Base-by-base conservation (phyloP, 176 grass and related monocot species). In the Triticum turgidum region DNA sequence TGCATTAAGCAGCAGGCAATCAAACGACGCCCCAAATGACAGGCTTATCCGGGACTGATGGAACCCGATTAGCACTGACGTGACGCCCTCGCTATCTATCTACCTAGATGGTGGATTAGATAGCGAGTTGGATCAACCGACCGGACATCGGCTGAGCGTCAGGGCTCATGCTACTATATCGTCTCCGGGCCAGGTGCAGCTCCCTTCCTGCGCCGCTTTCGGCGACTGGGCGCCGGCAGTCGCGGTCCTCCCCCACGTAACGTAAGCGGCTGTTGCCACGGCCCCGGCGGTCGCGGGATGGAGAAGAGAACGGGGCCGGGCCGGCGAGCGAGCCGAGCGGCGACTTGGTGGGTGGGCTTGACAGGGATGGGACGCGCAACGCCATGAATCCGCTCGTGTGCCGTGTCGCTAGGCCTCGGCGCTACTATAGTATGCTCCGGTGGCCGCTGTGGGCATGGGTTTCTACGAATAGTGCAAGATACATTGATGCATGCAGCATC, bases 151-250 rank as follows among this genome's bases (percentile, higher is more conserved):
- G 41, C 47, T 5, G 47, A 51, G 47, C 41, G 71, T 73, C 71
- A 47, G 41, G 72, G 15, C 42, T 25, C 20, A 74, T 10, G 67
- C 35, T 27, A 18, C 6, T 21, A 59, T 59, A 59, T 59, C 59
- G 38, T 59, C 10, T 38, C 29, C 14, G 86, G 80, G 8, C 80
- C 44, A 33, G 86, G 35, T 83, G 80, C 86, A 17, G 61, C 34
- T 76, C 73, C 25, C 73, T 10, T 29, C 12, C 22, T 76, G 73
- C 42, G 7, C 73, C 73, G 7, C 73, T 76, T 75, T 51, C 72
- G 42, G 72, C 9, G 72, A 7, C 72, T 24, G 41, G 72, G 72
- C 35, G 18, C 7, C 30, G 32, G 29, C 64, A 32, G 65, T 72
- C 69, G 21, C 71, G 3, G 70, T 27, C n/a, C 39, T 17, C 5